Evolutionary conservation across 306 rosid genomes (phyloP).

Genomic region (Cicer pinnatifidum): DNA sequence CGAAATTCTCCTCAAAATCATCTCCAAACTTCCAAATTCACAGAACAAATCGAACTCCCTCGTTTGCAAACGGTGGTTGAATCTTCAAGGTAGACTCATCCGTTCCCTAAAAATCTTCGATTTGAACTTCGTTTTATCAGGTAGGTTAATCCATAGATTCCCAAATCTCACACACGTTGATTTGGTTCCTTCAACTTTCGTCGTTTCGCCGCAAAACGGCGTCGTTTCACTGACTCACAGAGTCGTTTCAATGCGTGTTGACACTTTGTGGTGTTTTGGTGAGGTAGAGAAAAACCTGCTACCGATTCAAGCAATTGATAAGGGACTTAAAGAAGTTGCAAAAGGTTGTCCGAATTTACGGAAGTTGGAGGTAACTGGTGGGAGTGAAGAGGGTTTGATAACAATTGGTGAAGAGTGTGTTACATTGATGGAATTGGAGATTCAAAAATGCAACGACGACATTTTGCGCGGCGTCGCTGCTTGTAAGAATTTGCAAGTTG

Average conservation of each 20-base stretch:
- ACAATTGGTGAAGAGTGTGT: slow-evolving; percentile 14
- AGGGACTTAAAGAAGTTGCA: slow-evolving; percentile 7
- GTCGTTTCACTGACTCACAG: slow-evolving; percentile 15
- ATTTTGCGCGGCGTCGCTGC: slow-evolving; percentile 35
- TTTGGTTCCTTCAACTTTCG: slow-evolving; percentile 28
- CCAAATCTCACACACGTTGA: slow-evolving; percentile 42
- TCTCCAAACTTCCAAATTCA: slow-evolving; percentile 38
- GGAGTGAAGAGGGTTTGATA: slow-evolving; percentile 2
- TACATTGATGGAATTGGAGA: slow-evolving; percentile 39
- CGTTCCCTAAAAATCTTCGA: slow-evolving; percentile 25
- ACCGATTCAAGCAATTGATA: slow-evolving; percentile 24
- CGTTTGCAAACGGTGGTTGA: slow-evolving; percentile 46
- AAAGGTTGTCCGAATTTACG: slow-evolving; percentile 38
- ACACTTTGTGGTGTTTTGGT: slow-evolving; percentile 10
- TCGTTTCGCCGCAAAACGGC: background rate
- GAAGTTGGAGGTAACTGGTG: slow-evolving; percentile 27
- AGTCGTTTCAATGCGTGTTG: slow-evolving; percentile 22
- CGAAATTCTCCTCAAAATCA: slow-evolving; percentile 38
- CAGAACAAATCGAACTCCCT: slow-evolving; percentile 38
- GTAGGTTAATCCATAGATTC: slow-evolving; percentile 36
- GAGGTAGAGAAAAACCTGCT: background rate
- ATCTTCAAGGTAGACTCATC: slow-evolving; percentile 37
- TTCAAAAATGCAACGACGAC: slow-evolving; percentile 41
- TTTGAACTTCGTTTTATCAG: slow-evolving; percentile 41
- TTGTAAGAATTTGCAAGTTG: slow-evolving; percentile 63